These are phyloP conservation scores for Acanthamoeba sp. DNA, from an alignment of 208 protist species.

Conservation along the genomic window DNA sequence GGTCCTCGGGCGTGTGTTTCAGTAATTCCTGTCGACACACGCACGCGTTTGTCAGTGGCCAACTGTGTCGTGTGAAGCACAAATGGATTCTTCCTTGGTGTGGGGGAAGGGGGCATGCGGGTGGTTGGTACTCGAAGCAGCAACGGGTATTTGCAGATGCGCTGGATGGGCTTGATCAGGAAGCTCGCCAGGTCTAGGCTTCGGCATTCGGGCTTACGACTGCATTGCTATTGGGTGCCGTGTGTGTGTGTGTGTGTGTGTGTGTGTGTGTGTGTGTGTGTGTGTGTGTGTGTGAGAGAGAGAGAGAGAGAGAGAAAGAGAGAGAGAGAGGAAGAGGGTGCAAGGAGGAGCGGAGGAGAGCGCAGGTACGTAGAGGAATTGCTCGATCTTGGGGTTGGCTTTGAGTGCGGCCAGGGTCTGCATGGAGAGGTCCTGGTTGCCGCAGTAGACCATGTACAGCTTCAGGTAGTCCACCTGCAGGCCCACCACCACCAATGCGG, in stretches of 20 bases:
- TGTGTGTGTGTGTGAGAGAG: not conserved
- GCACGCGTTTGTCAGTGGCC: not conserved
- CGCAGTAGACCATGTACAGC: constrained; percentile 73
- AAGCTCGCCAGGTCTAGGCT: constrained; percentile 11
- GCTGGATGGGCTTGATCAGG: constrained; percentile 67
- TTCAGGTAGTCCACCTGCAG: constrained; percentile 71
- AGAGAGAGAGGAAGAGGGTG: not conserved
- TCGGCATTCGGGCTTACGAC: not conserved
- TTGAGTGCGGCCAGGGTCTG: constrained; percentile 4
- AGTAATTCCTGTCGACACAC: constrained; percentile 23
- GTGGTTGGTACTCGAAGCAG: not conserved
- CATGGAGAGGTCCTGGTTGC: constrained; percentile 69
- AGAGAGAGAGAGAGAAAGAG: not conserved
- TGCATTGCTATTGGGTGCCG: not conserved
- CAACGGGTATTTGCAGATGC: constrained; percentile 74
- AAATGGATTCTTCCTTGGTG: no score
- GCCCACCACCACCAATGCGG: not conserved
- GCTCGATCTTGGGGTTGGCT: constrained; percentile 40
- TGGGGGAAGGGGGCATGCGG: no score
- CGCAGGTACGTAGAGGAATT: constrained; percentile 50
- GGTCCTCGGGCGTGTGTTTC: constrained; percentile 67
- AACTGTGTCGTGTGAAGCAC: not conserved
- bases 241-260: not conserved
- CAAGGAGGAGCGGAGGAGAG: not conserved
- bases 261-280: not conserved